Evolutionary conservation across 495 filamentous ascomycete species (phyloP).

Genomic region (Friedmanniomyces endolithicus): DNA sequence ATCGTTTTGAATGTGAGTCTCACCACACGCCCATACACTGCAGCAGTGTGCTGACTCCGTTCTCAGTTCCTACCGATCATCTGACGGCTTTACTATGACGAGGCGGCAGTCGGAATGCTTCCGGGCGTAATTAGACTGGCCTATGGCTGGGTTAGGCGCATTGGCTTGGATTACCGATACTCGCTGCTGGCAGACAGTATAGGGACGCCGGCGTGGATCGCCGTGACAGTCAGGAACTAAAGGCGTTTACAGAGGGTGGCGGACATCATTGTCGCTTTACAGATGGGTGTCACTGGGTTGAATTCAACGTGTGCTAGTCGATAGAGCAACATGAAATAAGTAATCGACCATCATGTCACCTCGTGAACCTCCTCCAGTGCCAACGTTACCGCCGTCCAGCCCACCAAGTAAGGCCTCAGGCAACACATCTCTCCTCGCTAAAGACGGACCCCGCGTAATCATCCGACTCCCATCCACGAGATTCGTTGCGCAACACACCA

Average conservation of each 20-base stretch:
- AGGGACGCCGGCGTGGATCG: not conserved
- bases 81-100: not conserved
- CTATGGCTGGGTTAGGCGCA: not conserved
- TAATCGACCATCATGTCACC: too few relatives aligned
- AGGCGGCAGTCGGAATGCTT: not conserved
- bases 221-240: too few relatives aligned
- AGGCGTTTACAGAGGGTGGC: not conserved
- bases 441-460: not conserved
- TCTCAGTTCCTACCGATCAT: constrained; percentile 18
- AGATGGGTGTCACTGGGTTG: not conserved
- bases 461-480: not conserved
- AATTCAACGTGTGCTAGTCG: too few relatives aligned
- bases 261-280: not conserved
- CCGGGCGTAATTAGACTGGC: not conserved
- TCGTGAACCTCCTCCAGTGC: too few relatives aligned
- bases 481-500: not conserved
- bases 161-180: not conserved
- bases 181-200: not conserved
- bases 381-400: too few relatives aligned
- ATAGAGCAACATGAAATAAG: too few relatives aligned
- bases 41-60: constrained; percentile 2
- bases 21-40: not conserved
- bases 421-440: not conserved
- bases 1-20: constrained; percentile 88
- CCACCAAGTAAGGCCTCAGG: too few relatives aligned